Evolutionary conservation across 106 monocot genomes (phyloP).

Genomic region (Dioscorea alata): DNA sequence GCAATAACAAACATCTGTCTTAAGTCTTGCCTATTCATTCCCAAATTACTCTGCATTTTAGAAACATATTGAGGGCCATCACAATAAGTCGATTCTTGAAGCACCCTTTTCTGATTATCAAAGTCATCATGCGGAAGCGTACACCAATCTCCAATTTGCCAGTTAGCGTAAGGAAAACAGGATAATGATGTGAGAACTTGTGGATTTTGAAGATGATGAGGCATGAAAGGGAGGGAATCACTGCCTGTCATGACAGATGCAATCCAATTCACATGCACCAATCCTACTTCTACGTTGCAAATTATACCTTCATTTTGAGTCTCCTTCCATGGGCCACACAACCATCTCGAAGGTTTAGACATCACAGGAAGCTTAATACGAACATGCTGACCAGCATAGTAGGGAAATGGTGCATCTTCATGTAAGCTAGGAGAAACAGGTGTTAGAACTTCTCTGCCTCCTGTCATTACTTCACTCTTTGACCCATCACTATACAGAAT

Average conservation of each 20-base stretch:
- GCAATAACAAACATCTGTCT: conserved; percentile 46
- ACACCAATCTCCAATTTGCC: conserved; percentile 97
- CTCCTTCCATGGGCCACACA: conserved; percentile 59
- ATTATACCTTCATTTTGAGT: conserved; percentile 54
- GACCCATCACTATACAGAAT: conserved; percentile 66
- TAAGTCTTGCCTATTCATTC: conserved; percentile 4
- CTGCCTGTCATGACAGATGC: conserved; percentile 40
- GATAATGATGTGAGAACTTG: conserved; percentile 58
- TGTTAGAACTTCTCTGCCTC: conserved; percentile 40
- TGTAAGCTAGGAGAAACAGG: conserved; percentile 32
- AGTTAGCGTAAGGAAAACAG: conserved; percentile 65
- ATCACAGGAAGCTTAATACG: conserved; percentile 33
- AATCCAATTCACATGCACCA: conserved; percentile 77
- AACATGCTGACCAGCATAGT: conserved; percentile 71
- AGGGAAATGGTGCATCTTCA: conserved; percentile 54
- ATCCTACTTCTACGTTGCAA: conserved; percentile 54
- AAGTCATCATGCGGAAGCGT: conserved; percentile 43
- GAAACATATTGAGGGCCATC: conserved; percentile 3
- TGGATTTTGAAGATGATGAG: conserved; percentile 44
- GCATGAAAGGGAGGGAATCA: conserved; percentile 16
- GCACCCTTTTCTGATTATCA: neutral
- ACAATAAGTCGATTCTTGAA: conserved; percentile 1
- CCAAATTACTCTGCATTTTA: conserved; percentile 27
- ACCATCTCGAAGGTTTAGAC: conserved; percentile 51
- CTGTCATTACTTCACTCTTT: conserved; percentile 51